Conservation (phyloP, 352 stramenopile genomes). For the Phytopythium litorale region DNA sequence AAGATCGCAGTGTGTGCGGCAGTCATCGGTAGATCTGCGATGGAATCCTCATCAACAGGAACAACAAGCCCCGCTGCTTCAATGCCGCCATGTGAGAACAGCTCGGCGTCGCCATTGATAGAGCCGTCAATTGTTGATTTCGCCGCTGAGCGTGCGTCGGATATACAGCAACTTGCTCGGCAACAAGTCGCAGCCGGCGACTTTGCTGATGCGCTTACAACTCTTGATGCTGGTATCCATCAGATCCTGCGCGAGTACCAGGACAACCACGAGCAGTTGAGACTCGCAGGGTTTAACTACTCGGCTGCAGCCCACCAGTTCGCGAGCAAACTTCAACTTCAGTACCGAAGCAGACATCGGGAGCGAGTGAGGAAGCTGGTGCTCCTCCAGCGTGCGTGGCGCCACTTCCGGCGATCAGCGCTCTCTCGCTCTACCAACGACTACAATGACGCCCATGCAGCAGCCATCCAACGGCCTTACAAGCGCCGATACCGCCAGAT, state of each 20-base stretch:
- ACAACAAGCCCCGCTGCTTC: not conserved
- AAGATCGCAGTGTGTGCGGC: not conserved
- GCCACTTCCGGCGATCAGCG: slow-evolving; percentile 14
- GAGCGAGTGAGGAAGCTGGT: slow-evolving; percentile 18
- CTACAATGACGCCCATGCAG: slow-evolving; percentile 21
- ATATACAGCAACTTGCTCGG: slow-evolving; percentile 16
- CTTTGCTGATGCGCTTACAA: slow-evolving; percentile 33
- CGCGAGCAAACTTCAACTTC: slow-evolving; percentile 29
- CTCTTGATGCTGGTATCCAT: slow-evolving; percentile 42
- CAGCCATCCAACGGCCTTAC: slow-evolving; percentile 33
- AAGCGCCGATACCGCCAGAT: slow-evolving; percentile 15
- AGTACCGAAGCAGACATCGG: slow-evolving; percentile 29
- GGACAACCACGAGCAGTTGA: slow-evolving; percentile 26
- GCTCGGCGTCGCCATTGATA: not conserved
- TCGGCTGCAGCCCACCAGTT: slow-evolving; percentile 30
- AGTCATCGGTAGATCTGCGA: not conserved
- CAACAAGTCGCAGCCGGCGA: slow-evolving; percentile 16
- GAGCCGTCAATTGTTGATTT: not conserved
- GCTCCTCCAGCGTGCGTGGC: slow-evolving; percentile 38
- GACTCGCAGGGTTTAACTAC: slow-evolving; percentile 36
- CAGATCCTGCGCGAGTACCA: slow-evolving; percentile 37
- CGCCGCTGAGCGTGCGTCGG: not conserved
- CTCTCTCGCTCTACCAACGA: slow-evolving; percentile 4
- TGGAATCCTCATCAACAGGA: not conserved
- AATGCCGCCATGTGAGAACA: not conserved